Base-by-base conservation (phyloP, 23 red algal genomes). In the Cyanidium caldarium region DNA sequence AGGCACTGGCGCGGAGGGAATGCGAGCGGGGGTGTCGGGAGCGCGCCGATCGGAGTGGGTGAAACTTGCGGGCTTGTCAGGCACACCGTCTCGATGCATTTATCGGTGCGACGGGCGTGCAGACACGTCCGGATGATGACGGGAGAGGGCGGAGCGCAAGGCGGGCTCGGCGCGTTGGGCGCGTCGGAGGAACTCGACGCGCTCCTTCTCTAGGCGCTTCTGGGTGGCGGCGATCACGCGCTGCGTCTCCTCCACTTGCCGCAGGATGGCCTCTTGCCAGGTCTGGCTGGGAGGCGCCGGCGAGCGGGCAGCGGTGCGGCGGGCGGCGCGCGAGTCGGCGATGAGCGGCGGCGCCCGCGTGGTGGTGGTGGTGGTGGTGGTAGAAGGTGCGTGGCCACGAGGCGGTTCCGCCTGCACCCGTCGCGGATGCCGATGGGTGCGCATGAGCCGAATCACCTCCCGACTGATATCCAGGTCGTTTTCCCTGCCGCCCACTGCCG, bases 201-300 rank as follows among this genome's bases (percentile, higher is more conserved):
- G 51, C 23, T 61, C 51, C n/a, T 28, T 16, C 51, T 61, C 51
- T 28, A 61, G 51, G 23, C 51, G 51, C 51, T 61, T 61, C 23
- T 61, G 51, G 10, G 51, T 61, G 23, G 51, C 51, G 10, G 51
- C 51, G 5, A 61, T 61, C 7, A 61, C 51, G 51, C 51, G 51
- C 51, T 61, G 51, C 21, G 51, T 61, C 51, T 61, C 51, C 21
- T 61, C 51, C 5, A 61, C 51, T 25, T 61, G 51, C 7, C 51
- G 51, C 10, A 61, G 51, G 5, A 61, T 61, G 7, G 51, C 51
- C n/a, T 61, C 23, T 28, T 61, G 51, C 51, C 51, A 61, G 10
- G 51, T 5, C 23, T 61, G 51, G 5, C 21, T n/a, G n/a, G n/a
- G n/a, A n/a, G n/a, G n/a, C n/a, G n/a, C n/a, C n/a, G n/a, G n/a